Percentiles rank a stretch among this genome's conserved stretches.
Conservation (phyloP, 2,329 filamentous ascomycete species). For the Pseudocercospora cruenta region DNA sequence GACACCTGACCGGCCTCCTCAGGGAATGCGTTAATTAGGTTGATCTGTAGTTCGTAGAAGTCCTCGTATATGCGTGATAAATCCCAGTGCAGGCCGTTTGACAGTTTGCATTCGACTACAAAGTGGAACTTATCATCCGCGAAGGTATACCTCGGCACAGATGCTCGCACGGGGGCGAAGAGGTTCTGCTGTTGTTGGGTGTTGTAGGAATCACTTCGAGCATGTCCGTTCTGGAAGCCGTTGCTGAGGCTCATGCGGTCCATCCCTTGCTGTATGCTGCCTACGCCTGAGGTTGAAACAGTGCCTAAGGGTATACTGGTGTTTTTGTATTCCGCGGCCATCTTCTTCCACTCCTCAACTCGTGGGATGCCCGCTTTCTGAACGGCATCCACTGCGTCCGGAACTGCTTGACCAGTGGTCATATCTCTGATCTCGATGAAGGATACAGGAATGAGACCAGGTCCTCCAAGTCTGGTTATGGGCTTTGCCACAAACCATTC, state of each 20-base stretch:
- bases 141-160: constrained; percentile 91
- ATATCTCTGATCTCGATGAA: constrained; percentile 97
- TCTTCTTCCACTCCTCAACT: constrained; percentile 99
- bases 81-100: constrained; percentile 91
- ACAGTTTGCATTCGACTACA: constrained; percentile 86
- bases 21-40: constrained; percentile 86
- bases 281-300: constrained; percentile 64
- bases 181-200: constrained; percentile 50
- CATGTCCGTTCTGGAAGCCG: constrained; percentile 41
- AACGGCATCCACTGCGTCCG: constrained; percentile 83
- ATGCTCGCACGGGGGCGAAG: constrained; percentile 77
- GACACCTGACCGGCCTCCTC: constrained; percentile 88
- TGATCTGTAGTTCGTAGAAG: constrained; percentile 98
- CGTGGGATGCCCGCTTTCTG: constrained; percentile 85
- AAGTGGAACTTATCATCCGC: constrained; percentile 99
- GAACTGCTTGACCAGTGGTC: constrained; percentile 78
- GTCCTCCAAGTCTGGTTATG: constrained; percentile 94
- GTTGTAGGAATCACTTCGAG: constrained; percentile 42
- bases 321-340: constrained; percentile 99
- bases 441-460: constrained; percentile 91
- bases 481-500: constrained; percentile 99
- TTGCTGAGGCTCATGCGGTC: constrained; percentile 76
- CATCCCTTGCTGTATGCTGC: constrained; percentile 57
- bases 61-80: constrained; percentile 95
- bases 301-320: constrained; percentile 93